Evolutionary conservation across 176 grass and related monocot genomes (phyloP).

Genomic region (Hsuehochloa calcarea): DNA sequence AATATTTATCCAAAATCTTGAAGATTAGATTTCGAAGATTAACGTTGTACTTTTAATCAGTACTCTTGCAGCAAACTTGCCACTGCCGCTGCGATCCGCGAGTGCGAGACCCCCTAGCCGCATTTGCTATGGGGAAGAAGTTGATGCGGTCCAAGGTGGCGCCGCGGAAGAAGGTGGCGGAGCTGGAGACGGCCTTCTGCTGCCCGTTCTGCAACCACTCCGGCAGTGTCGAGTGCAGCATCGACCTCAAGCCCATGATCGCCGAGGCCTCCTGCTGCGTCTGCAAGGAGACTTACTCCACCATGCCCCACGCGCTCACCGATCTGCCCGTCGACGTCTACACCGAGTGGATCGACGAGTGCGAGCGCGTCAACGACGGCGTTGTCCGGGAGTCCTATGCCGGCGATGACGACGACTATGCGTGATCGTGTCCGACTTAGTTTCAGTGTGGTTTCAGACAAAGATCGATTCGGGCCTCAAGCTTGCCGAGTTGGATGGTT

Average conservation of each 20-base stretch:
- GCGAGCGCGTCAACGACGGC: not conserved
- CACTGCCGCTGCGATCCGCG: too few relatives aligned
- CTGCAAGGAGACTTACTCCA: constrained; percentile 8
- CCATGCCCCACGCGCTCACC: not conserved
- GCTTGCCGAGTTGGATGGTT: too few relatives aligned
- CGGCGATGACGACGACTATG: too few relatives aligned
- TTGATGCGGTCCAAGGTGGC: not conserved
- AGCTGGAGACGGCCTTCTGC: constrained; percentile 35
- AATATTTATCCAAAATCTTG: too few relatives aligned
- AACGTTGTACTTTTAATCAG: too few relatives aligned
- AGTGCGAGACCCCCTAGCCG: too few relatives aligned
- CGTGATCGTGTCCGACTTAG: too few relatives aligned
- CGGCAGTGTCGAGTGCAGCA: constrained; percentile 15
- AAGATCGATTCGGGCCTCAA: too few relatives aligned
- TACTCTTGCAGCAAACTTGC: too few relatives aligned
- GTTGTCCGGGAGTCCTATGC: not conserved
- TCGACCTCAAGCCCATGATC: constrained; percentile 23
- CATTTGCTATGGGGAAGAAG: constrained; percentile 11
- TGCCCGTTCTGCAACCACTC: constrained; percentile 39
- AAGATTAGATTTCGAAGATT: too few relatives aligned
- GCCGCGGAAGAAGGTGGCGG: not conserved
- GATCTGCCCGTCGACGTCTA: constrained; percentile 24
- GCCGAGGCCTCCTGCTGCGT: not conserved
- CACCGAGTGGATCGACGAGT: not conserved
- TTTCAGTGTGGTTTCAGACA: too few relatives aligned